Evolutionary conservation across 2,329 filamentous ascomycete genomes (phyloP), one percentile per base, ranked within the genome.

Genomic region (Neocucurbitaria cava): DNA sequence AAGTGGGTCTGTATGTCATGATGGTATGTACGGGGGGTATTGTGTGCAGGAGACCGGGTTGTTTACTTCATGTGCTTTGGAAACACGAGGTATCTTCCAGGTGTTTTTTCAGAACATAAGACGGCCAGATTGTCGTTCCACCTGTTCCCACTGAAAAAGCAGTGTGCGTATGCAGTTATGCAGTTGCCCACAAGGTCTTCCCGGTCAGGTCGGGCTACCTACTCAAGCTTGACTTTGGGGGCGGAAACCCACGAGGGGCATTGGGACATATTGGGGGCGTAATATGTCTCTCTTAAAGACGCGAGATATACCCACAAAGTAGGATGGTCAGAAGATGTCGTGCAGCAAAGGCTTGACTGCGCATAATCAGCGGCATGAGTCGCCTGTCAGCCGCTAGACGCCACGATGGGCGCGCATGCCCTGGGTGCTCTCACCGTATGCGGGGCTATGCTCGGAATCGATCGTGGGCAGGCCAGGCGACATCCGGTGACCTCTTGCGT

Each of bases 371-470:
- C 35, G 42, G 39, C 49, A 46, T 47, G 55, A 62, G 50, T 51
- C 50, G 49, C 23, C 21, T 46, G 58, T 58, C 54, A 62, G 58
- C 53, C 53, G 56, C 51, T 21, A 18, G 18, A 49, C 55, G 51
- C 43, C 45, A 50, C 44, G 35, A 49, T 35, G 52, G 43, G 38
- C 35, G 38, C 35, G 51, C 55, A 55, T 46, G 60, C 47, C 54
- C 53, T 33, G 26, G 7, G 9, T 24, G 40, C 48, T 40, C 50
- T 56, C 53, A 59, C 55, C 50, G 58, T 42, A 49, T 54, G 56
- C 51, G 58, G 56, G 61, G 61, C 59, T 54, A 54, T 62, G 61
- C 56, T 40, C 21, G 44, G 31, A 46, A 15, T 33, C 17, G 36
- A 39, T 54, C 30, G 30, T 40, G 18, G 46, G 50, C 54, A 35